These are phyloP conservation scores for Mycena metata DNA, from an alignment of 768 basidiomycete species.

Conservation along the genomic window DNA sequence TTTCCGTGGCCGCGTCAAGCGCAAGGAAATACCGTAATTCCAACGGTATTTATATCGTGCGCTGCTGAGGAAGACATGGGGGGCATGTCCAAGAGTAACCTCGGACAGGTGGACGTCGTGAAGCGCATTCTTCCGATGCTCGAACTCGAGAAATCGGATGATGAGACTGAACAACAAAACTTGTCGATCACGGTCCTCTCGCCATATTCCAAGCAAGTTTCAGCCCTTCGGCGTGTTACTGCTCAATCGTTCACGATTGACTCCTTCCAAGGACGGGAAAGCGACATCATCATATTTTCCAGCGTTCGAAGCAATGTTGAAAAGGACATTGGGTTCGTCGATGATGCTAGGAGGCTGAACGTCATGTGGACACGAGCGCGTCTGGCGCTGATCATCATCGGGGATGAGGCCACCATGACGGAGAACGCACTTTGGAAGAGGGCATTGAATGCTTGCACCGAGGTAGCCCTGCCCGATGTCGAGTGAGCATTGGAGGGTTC, in stretches of 20 bases:
- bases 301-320: conserved; percentile 72
- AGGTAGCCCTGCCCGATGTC: conserved; percentile 38
- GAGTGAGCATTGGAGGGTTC: no score
- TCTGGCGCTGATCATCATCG: conserved; percentile 71
- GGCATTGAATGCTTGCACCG: conserved; percentile 58
- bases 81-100: conserved; percentile 72
- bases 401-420: conserved; percentile 65
- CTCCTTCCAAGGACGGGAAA: conserved; percentile 78
- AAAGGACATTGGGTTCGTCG: conserved; percentile 75
- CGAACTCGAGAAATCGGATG: conserved; percentile 39
- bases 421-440: conserved; percentile 64
- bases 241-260: conserved; percentile 65
- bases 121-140: conserved; percentile 62
- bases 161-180: conserved; percentile 25
- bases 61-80: conserved; percentile 69
- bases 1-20: conserved; percentile 70
- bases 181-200: conserved; percentile 65
- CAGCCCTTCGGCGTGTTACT: conserved; percentile 57
- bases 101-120: conserved; percentile 68
- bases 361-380: conserved; percentile 80
- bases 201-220: conserved; percentile 71
- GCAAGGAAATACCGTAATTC: conserved; percentile 51
- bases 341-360: conserved; percentile 71
- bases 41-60: conserved; percentile 73
- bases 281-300: conserved; percentile 75